A percentile compares a stretch with the other conserved stretches of the same genome.
phyloP scores from a whole-genome alignment of 2,329 filamentous ascomycete species.

The Chrysosporium queenslandicum region DNA sequence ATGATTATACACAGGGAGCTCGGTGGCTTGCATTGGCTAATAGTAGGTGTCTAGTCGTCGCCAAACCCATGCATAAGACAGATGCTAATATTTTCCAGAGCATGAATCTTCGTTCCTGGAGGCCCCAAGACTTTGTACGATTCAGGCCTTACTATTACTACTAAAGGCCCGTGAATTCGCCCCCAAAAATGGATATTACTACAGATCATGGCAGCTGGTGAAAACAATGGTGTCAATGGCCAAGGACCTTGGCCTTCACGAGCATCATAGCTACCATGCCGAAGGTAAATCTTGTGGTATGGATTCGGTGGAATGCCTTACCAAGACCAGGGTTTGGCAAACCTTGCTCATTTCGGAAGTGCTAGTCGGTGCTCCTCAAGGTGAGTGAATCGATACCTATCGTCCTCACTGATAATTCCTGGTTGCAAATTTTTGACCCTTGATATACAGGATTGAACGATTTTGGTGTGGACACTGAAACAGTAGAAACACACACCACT shows the following conservation, averaged over 20 bases:
- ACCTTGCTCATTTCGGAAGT: constrained; percentile 74
- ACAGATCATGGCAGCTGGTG: constrained; percentile 92
- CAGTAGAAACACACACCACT: constrained; percentile 63
- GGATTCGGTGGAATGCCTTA: constrained; percentile 62
- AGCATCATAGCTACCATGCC: constrained; percentile 71
- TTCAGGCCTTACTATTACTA: constrained; percentile 78
- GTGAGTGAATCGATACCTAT: constrained; percentile 37
- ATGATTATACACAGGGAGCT: constrained; percentile 51
- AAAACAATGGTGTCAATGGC: constrained; percentile 89
- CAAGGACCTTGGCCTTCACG: constrained; percentile 79
- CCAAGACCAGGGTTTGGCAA: constrained; percentile 85
- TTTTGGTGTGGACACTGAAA: constrained; percentile 61
- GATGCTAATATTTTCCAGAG: constrained; percentile 43
- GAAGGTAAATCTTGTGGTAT: constrained; percentile 61
- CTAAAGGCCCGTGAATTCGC: constrained; percentile 86
- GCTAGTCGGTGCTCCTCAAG: constrained; percentile 90
- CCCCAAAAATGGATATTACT: constrained; percentile 90
- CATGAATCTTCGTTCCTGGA: constrained; percentile 93
- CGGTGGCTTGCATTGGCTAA: constrained; percentile 81
- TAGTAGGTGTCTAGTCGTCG: neutral
- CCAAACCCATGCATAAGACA: constrained; percentile 3
- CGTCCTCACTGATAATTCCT: neutral
- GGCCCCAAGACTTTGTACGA: constrained; percentile 75
- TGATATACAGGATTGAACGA: constrained; percentile 57
- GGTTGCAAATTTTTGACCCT: neutral